Conservation (phyloP, 805 yeast genomes). For the Hanseniaspora thailandica region DNA sequence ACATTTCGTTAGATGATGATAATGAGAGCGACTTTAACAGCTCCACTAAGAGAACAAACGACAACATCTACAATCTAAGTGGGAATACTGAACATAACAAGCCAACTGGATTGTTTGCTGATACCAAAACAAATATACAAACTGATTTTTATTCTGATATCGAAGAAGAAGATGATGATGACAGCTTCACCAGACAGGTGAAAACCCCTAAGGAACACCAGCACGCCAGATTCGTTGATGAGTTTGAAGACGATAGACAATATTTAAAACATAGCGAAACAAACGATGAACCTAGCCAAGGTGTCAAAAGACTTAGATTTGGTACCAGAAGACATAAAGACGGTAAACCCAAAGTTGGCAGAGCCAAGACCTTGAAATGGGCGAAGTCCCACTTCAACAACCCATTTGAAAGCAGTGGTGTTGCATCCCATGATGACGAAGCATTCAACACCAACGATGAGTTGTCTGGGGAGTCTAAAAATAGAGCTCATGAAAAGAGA, state of each 20-base stretch:
- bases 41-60: slow-evolving; percentile 6
- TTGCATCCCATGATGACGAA: slow-evolving; percentile 19
- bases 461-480: slow-evolving; percentile 25
- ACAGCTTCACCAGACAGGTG: slow-evolving; percentile 11
- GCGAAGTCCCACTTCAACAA: slow-evolving; percentile 24
- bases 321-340: slow-evolving; percentile 73
- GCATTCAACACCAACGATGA: slow-evolving; percentile 19
- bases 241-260: slow-evolving; percentile 17
- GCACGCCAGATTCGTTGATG: slow-evolving; percentile 22
- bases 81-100: slow-evolving; percentile 6
- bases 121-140: background rate
- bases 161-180: slow-evolving; percentile 16
- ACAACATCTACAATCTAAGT: slow-evolving; percentile 2
- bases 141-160: slow-evolving; percentile 14
- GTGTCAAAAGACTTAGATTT: slow-evolving; percentile 74
- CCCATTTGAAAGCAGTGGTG: slow-evolving; percentile 25
- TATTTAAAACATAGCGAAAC: slow-evolving; percentile 11
- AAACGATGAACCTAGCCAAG: slow-evolving; percentile 14
- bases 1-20: slow-evolving; percentile 14
- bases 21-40: slow-evolving; percentile 9
- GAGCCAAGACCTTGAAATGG: slow-evolving; percentile 52
- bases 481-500: slow-evolving; percentile 35
- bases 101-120: background rate
- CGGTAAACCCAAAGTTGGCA: slow-evolving; percentile 50
- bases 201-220: slow-evolving; percentile 23